Evolutionary conservation across 768 basidiomycete genomes (phyloP).

Genomic region (Rhodotorula paludigena): DNA sequence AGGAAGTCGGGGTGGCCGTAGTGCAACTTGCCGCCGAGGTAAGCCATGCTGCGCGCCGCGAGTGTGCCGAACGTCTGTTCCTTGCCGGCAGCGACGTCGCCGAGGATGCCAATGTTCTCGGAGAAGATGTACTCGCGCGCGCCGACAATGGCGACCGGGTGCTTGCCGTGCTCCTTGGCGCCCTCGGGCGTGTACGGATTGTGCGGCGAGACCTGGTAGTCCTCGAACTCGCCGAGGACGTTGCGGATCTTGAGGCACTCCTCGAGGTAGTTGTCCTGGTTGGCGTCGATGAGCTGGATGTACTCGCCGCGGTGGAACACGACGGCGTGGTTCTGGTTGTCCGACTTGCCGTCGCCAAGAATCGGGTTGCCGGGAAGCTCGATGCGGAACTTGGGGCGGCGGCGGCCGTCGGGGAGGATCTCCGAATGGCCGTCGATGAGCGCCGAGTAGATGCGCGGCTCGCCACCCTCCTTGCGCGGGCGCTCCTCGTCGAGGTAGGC

Average conservation of each 20-base stretch:
- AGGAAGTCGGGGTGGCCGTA: slow-evolving; percentile 99
- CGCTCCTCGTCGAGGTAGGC: slow-evolving; percentile 97
- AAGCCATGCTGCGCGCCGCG: slow-evolving; percentile 88
- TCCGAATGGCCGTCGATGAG: slow-evolving; percentile 98
- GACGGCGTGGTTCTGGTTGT: slow-evolving; percentile 99
- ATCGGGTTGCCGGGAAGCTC: slow-evolving; percentile 98
- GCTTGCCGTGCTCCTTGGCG: slow-evolving; percentile 64
- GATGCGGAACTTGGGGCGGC: slow-evolving; percentile 94
- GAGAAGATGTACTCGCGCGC: slow-evolving; percentile 99
- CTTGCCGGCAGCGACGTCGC: slow-evolving; percentile 96
- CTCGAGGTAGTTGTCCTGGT: slow-evolving; percentile 99
- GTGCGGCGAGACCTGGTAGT: slow-evolving; percentile 75
- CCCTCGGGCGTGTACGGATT: slow-evolving; percentile 68
- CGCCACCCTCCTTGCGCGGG: slow-evolving; percentile 86
- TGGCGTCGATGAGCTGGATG: slow-evolving; percentile 97
- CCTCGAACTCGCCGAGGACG: slow-evolving; percentile 95
- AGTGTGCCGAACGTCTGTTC: slow-evolving; percentile 99
- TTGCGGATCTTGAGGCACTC: slow-evolving; percentile 99
- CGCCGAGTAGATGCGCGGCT: slow-evolving; percentile 88
- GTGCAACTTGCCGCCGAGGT: slow-evolving; percentile 97
- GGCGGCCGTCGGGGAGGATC: slow-evolving; percentile 78
- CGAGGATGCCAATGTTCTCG: slow-evolving; percentile 97
- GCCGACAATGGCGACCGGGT: slow-evolving; percentile 95
- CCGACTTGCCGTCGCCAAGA: slow-evolving; percentile 96
- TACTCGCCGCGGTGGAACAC: slow-evolving; percentile 99